phyloP scores from a whole-genome alignment of 2,329 filamentous ascomycete species.

The Xylaria sp. region DNA sequence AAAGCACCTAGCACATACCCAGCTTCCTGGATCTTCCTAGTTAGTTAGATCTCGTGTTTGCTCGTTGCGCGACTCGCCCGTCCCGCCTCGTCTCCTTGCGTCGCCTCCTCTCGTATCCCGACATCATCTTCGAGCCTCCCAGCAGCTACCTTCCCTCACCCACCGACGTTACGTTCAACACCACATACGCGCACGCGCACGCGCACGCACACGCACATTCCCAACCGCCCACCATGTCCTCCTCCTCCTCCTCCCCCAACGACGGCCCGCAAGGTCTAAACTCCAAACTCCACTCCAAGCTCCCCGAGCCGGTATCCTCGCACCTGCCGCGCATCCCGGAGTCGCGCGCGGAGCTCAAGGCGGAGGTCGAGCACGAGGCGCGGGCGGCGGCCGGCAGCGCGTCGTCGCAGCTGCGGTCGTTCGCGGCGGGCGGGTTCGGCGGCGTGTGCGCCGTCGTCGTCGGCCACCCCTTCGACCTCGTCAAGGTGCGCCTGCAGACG shows the following conservation, averaged over 20 bases:
- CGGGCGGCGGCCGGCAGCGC: constrained; percentile 43
- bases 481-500: constrained; percentile 96
- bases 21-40: too few species aligned
- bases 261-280: constrained; percentile 34
- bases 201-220: too few species aligned
- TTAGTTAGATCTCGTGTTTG: too few species aligned
- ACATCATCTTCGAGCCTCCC: too few species aligned
- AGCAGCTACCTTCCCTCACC: too few species aligned
- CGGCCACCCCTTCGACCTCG: constrained; percentile 94
- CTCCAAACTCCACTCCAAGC: constrained; percentile 37
- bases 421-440: constrained; percentile 88
- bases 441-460: constrained; percentile 93
- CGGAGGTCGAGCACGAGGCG: constrained; percentile 46
- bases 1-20: too few species aligned
- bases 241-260: constrained; percentile 34
- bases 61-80: too few species aligned
- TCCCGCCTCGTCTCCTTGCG: too few species aligned
- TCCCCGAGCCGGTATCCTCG: constrained; percentile 41
- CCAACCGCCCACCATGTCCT: constrained; percentile 26
- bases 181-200: too few species aligned
- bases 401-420: constrained; percentile 69
- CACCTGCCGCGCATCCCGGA: constrained; percentile 49
- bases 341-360: constrained; percentile 48
- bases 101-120: too few species aligned
- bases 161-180: too few species aligned